Base-by-base conservation (phyloP, 2,329 filamentous ascomycete genomes). In the Cladophialophora psammophila region DNA sequence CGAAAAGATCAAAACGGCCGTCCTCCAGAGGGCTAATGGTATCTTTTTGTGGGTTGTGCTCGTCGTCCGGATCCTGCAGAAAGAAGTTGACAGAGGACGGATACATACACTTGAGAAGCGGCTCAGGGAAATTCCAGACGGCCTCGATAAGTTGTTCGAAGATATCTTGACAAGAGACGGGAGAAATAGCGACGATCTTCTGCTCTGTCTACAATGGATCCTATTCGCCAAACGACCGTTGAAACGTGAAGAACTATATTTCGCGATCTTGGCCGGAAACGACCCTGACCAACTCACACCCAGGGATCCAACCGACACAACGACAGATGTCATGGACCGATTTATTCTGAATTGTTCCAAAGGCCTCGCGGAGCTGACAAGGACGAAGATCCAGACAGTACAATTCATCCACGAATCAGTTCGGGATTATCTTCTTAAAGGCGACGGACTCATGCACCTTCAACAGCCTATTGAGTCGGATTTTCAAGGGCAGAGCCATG, bases 141-240 rank as follows among this genome's bases (percentile, higher is more conserved):
- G 77, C 0, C 75, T 89, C 0, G 72, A 78, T 40, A 76, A 83
- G 0, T 71, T 89, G 0, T 88, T 90, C 66, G 77, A 76, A 1
- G 76, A 85, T 13, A 84, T 88, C 0, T 64, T 88, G 1, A 79
- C 67, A 0, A 78, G 85, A 15, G 85, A 89, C 59, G n/a, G 63
- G 0, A 40, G 77, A 0, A 78, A 85, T 5, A 74, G 74, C 45
- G 75, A 82, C 0, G 75, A 79, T 0, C 69, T 88, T 0, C 66
- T 89, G 0, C 40, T 65, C 20, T 64, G 63, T 18, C 38, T 69
- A 4, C 67, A 69, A 53, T 69, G 64, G 67, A 34, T 69, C 5
- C 31, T 69, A 8, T 71, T 67, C 31, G 58, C 69, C 9, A 63
- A 73, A 5, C 67, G 75, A 0, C 83, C 85, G 0, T 63, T 88